Evolutionary conservation across 75 land plant genomes (phyloP), one percentile per base, ranked within the genome.

Genomic region (Pinus albicaulis): DNA sequence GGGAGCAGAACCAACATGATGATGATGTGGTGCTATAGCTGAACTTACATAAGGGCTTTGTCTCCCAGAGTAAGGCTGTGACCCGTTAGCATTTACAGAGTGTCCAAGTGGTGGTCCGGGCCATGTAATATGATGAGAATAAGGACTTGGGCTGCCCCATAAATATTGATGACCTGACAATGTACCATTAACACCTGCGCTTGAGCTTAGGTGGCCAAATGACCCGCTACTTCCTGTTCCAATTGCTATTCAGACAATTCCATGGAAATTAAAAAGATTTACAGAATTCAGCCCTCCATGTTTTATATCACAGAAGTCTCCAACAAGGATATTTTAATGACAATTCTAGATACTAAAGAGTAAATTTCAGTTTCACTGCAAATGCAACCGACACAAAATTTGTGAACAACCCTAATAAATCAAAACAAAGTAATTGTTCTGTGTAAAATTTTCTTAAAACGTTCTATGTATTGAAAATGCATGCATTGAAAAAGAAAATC

Each of bases 1-100:
- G 56, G 95, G 95, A 74, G 88, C 95, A 80, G 95, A 89, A 69
- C 92, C 95, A 75, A 89, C 87, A 79, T 85, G 90, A 79, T 88
- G 88, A 23, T 73, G 80, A 53, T 48, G 74, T 23, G 81, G 76
- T 14, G 76, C 41, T 4, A 63, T 83, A 10, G 82, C 66, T 34
- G 90, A 83, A 57, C 80, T 56, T 13, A 79, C 16, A 12, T 78
- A 84, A 34, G 90, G 71, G 0, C 78, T 77, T 62, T 73, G 82
- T 14, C 73, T 80, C 55, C 76, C 74, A 15, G 89, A n/a, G 78
- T 82, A 82, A 15, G 79, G 80, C 56, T 77, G 82, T 3, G 80
- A 75, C 36, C 76, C 81, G 1, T 81, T 74, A 34, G 87, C 76
- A 52, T 81, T 55, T 59, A 83, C 77, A 63, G 85, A 76, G 48